phyloP scores from a whole-genome alignment of 2,329 filamentous ascomycete species.

The Alternaria triticina region DNA sequence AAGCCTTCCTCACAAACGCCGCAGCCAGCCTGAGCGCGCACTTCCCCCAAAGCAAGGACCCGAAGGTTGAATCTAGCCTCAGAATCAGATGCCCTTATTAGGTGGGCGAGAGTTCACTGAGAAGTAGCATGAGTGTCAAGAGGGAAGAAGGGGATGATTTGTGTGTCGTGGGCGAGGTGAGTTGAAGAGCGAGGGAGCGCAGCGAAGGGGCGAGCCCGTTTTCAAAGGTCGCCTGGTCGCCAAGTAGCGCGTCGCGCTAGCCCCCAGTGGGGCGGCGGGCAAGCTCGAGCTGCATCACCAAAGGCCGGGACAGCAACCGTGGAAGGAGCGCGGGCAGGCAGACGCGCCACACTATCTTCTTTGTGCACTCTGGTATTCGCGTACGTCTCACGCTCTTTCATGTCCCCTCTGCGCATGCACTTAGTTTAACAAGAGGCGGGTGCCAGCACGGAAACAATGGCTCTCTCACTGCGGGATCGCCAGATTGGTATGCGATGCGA shows the following conservation, averaged over 20 bases:
- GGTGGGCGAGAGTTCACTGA: slow-evolving; percentile 46
- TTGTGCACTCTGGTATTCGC: slow-evolving; percentile 1
- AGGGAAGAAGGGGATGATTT: slow-evolving; percentile 35
- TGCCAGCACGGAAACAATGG: slow-evolving; percentile 38
- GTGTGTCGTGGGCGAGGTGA: slow-evolving; percentile 26
- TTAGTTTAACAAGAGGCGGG: slow-evolving; percentile 32
- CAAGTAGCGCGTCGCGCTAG: slow-evolving; percentile 30
- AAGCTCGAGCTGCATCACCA: slow-evolving; percentile 18
- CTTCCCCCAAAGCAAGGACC: slow-evolving; percentile 41
- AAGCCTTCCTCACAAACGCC: slow-evolving; percentile 37
- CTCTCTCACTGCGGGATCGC: slow-evolving; percentile 65
- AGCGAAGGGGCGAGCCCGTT: slow-evolving; percentile 28
- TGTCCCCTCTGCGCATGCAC: slow-evolving; percentile 25
- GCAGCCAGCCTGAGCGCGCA: slow-evolving; percentile 41
- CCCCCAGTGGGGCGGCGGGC: slow-evolving; percentile 18
- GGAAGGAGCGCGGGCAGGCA: slow-evolving; percentile 16
- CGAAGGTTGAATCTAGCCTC: slow-evolving; percentile 41
- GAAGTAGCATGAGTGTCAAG: slow-evolving; percentile 43
- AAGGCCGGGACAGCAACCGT: slow-evolving; percentile 9
- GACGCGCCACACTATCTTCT: slow-evolving; percentile 28
- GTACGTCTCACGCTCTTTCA: neutral
- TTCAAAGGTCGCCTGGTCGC: slow-evolving; percentile 27
- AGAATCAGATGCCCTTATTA: slow-evolving; percentile 50
- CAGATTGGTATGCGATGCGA: slow-evolving; percentile 59
- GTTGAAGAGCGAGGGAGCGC: slow-evolving; percentile 33